These are phyloP conservation scores for Aspergillus haitiensis DNA, from an alignment of 495 filamentous ascomycete species.

Conservation along the genomic window DNA sequence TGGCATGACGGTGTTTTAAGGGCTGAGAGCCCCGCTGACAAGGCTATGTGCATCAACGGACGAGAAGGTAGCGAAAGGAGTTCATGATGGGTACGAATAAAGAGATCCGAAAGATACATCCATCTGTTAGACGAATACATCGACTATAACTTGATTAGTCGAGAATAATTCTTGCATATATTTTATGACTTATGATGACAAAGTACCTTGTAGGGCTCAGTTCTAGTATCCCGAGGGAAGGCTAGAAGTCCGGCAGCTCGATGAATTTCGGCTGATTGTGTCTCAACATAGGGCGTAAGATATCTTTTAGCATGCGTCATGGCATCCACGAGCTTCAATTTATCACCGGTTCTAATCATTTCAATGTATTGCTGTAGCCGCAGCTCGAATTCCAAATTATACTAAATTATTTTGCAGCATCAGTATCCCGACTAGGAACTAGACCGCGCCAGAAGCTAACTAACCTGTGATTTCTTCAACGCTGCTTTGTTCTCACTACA, in stretches of 20 bases:
- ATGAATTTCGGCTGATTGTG: conserved; percentile 66
- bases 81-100: conserved; percentile 81
- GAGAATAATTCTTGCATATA: neutral
- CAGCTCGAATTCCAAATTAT: conserved; percentile 88
- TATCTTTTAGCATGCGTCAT: conserved; percentile 77
- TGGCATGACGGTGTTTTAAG: conserved; percentile 96
- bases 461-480: conserved; percentile 77
- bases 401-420: conserved; percentile 50
- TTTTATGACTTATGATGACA: neutral
- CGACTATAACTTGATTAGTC: conserved; percentile 45
- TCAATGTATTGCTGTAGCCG: conserved; percentile 97
- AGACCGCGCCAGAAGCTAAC: conserved; percentile 23
- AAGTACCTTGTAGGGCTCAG: conserved; percentile 64
- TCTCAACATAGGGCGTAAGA: conserved; percentile 64
- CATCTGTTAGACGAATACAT: conserved; percentile 74
- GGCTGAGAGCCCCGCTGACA: conserved; percentile 87
- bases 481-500: conserved; percentile 88
- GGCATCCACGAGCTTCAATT: conserved; percentile 67
- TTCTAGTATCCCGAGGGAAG: conserved; percentile 59
- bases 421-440: conserved; percentile 22
- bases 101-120: conserved; percentile 74
- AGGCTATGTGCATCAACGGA: conserved; percentile 87
- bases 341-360: conserved; percentile 65
- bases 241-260: conserved; percentile 80
- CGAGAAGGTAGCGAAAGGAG: conserved; percentile 79